These are phyloP conservation scores for Magnaporthales sp. DNA, from an alignment of 2,329 filamentous ascomycete species.

Conservation along the genomic window DNA sequence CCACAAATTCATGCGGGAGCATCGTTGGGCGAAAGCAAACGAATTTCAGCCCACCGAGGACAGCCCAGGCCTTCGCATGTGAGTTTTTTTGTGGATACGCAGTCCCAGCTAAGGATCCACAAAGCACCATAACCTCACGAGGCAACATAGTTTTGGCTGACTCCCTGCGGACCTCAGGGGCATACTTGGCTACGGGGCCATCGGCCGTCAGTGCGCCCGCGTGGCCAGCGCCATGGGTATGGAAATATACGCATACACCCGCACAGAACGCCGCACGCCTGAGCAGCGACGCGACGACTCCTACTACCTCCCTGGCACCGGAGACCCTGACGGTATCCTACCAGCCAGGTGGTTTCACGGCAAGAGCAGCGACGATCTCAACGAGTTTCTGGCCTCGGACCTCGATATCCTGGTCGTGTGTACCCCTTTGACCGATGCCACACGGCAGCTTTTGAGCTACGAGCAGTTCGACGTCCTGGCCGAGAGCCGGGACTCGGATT, in stretches of 20 bases:
- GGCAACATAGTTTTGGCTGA: neutral
- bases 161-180: conserved; percentile 23
- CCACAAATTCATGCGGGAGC: conserved; percentile 33
- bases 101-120: neutral
- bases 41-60: conserved; percentile 28
- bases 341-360: conserved; percentile 44
- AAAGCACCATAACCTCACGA: neutral
- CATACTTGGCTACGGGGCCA: conserved; percentile 45
- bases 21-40: conserved; percentile 34
- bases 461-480: conserved; percentile 38
- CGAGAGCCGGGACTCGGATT: conserved; percentile 14
- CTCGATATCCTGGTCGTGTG: conserved; percentile 45
- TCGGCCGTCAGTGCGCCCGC: conserved; percentile 43
- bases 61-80: conserved; percentile 39
- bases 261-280: conserved; percentile 56
- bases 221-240: conserved; percentile 60
- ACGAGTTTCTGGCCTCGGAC: conserved; percentile 39
- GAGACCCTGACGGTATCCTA: conserved; percentile 39
- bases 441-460: conserved; percentile 39
- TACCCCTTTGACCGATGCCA: conserved; percentile 39
- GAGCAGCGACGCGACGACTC: conserved; percentile 54
- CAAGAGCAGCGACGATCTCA: conserved; percentile 29
- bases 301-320: conserved; percentile 61
- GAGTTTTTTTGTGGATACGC: conserved; percentile 16
- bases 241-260: conserved; percentile 67